These are phyloP conservation scores for Zalerion maritima DNA, from an alignment of 495 filamentous ascomycete species.

Conservation along the genomic window DNA sequence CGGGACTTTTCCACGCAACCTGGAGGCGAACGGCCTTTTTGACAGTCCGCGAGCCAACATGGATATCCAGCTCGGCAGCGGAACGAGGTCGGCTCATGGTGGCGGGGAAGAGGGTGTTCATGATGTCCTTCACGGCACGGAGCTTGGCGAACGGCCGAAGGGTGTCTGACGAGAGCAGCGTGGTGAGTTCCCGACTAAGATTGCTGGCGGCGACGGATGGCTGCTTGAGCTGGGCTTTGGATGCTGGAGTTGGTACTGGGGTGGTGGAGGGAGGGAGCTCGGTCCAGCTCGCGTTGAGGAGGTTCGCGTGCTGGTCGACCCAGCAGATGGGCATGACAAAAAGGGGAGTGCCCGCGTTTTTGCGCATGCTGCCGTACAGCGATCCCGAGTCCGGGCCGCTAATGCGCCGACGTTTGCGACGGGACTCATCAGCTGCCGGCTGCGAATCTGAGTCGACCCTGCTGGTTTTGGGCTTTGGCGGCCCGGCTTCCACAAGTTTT, in stretches of 20 bases:
- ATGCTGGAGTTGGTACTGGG: slow-evolving; percentile 15
- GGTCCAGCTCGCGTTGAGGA: slow-evolving; percentile 25
- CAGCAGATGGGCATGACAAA: slow-evolving; percentile 28
- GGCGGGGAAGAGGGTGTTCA: slow-evolving; percentile 21
- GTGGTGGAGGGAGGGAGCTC: slow-evolving; percentile 15
- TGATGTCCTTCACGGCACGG: slow-evolving; percentile 18
- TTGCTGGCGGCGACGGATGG: too few relatives aligned
- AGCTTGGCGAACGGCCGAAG: slow-evolving; percentile 9
- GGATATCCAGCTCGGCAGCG: slow-evolving; percentile 18
- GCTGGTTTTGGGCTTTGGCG: slow-evolving; percentile 3
- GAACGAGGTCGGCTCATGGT: slow-evolving; percentile 13
- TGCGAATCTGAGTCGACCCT: slow-evolving; percentile 4
- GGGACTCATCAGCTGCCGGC: slow-evolving; percentile 1
- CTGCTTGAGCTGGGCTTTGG: slow-evolving; percentile 4
- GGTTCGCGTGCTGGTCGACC: slow-evolving; percentile 26
- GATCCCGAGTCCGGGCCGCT: slow-evolving; percentile 25
- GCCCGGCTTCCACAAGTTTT: too few relatives aligned
- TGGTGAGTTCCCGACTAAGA: too few relatives aligned
- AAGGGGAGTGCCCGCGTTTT: slow-evolving; percentile 23
- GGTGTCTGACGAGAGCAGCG: not conserved
- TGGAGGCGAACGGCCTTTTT: slow-evolving; percentile 17
- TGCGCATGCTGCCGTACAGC: slow-evolving; percentile 31
- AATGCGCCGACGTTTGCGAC: slow-evolving; percentile 8
- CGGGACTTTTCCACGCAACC: slow-evolving; percentile 19
- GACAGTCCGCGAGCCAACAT: slow-evolving; percentile 20